Evolutionary conservation across 305 asterid genomes (phyloP), one percentile per base, ranked within the genome.

Genomic region (Coffea humblotiana): DNA sequence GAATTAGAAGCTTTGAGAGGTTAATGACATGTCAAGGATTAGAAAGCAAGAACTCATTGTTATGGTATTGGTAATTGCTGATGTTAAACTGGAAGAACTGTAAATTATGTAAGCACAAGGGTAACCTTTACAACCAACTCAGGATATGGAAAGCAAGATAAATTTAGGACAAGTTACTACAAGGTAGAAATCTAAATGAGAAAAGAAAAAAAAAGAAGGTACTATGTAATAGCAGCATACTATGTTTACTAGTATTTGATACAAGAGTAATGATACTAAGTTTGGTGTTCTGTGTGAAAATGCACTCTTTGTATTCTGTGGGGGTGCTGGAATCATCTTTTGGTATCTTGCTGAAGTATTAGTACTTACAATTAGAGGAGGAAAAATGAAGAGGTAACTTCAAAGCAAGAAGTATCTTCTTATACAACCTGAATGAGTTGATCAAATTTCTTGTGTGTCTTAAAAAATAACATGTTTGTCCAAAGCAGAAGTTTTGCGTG

Each of bases 1-100:
- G 79, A 83, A 67, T 79, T 32, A 74, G 81, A 70, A 76, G n/a
- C 40, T 66, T 37, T 68, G 63, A 51, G 43, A 60, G 29, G 56
- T 70, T 49, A 32, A 40, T 40, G 43, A 40, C 6, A 40, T 40
- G 43, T 40, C 43, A 40, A 40, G 43, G 9, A 12, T 10, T n/a
- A n/a, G 25, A 2, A 2, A 11, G 35, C 32, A n/a, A 15, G 32
- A 8, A 61, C 35, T 61, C 67, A n/a, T 61, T 10, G 21, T 61
- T n/a, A 61, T n/a, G 14, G 29, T n/a, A 8, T 61, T 61, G 29
- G 15, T 8, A 14, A 32, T 5, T n/a, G 29, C 16, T 61, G 6
- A 61, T 61, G 67, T 61, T n/a, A 8, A 23, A 61, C 25, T 58
- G 18, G 65, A 3, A 61, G 35, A 61, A 25, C 66, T 61, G 66